Conservation (phyloP, 768 basidiomycete genomes). For the Tylopilus rubrobrunneus region DNA sequence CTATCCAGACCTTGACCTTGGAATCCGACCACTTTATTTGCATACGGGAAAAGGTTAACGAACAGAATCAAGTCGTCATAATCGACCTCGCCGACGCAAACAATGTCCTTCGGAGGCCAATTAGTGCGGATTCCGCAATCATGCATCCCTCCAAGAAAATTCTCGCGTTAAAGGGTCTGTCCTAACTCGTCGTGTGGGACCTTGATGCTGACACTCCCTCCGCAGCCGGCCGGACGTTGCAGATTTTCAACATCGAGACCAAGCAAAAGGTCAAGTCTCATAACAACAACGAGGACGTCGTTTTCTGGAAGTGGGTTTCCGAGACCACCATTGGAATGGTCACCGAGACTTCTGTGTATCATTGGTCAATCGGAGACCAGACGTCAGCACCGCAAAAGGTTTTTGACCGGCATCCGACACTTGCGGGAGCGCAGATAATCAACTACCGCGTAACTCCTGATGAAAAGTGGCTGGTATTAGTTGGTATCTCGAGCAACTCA, state of each 20-base stretch:
- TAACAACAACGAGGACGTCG: conserved; percentile 86
- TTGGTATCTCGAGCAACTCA: conserved; percentile 90
- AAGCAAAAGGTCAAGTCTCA: conserved; percentile 98
- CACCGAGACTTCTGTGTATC: conserved; percentile 88
- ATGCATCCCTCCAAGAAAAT: conserved; percentile 98
- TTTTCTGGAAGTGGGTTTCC: conserved; percentile 99
- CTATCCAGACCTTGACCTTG: conserved; percentile 78
- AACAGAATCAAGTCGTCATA: conserved; percentile 97
- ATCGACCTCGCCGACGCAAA: conserved; percentile 97
- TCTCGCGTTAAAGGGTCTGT: conserved; percentile 82
- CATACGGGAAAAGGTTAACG: conserved; percentile 91
- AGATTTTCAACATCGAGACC: conserved; percentile 96
- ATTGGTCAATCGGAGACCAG: conserved; percentile 79
- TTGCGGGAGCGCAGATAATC: conserved; percentile 94
- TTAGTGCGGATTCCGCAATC: conserved; percentile 97
- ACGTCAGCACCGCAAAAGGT: conserved; percentile 85
- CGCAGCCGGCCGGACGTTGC: conserved; percentile 86
- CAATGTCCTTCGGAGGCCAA: conserved; percentile 92
- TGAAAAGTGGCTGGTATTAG: conserved; percentile 95
- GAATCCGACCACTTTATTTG: conserved; percentile 99
- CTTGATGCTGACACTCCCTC: conserved; percentile 7
- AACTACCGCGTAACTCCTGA: conserved; percentile 93
- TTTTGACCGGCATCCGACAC: conserved; percentile 94
- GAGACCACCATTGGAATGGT: conserved; percentile 91
- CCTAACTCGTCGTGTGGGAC: neutral